Base-by-base conservation (phyloP, 2,329 filamentous ascomycete species). In the Botryotinia globosa region DNA sequence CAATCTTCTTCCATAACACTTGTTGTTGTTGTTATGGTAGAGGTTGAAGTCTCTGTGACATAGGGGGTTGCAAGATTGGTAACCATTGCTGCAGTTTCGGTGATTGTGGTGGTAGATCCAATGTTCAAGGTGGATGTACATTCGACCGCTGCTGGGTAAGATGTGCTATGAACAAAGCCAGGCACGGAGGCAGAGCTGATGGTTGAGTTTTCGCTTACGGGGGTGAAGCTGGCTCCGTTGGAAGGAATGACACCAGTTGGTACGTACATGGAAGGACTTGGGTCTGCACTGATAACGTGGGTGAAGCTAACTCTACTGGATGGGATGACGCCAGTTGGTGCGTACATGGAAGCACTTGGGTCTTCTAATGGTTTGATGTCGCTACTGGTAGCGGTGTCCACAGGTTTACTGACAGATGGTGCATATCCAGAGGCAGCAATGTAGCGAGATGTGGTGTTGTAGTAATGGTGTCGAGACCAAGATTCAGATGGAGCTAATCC, bases 201-300 rank as follows among this genome's bases (percentile, higher is more conserved):
- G 16, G 58, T 62, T 62, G 58, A 61, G 58, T 61, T 61, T 61
- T 34, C 58, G 48, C 48, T 51, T 51, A 61, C 25, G 37, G 58
- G 58, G 34, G 58, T 61, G 34, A 61, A 16, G 20, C 34, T 61
- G 22, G 22, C 34, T 61, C 58, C 25, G 12, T 14, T 61, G 20
- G 58, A 61, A 61, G 58, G 34, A 0, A 37, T 39, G 34, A 39
- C 25, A 3, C 34, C 34, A 62, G 34, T 62, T 62, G 37, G 59
- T n/a, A 12, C 58, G 14, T n/a, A 61, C 20, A 39, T 18, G 20
- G 34, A 37, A 62, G 59, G 14, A 4, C 32, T 42, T 18, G 34
- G 34, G 37, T 62, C 37, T 39, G 22, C 45, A 9, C 56, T 59
- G 32, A 37, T 59, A 14, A 61, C 14, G 25, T 20, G 58, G 12